Evolutionary conservation across 177 flowering plant genomes (phyloP).

Genomic region (Vitis hybrid): DNA sequence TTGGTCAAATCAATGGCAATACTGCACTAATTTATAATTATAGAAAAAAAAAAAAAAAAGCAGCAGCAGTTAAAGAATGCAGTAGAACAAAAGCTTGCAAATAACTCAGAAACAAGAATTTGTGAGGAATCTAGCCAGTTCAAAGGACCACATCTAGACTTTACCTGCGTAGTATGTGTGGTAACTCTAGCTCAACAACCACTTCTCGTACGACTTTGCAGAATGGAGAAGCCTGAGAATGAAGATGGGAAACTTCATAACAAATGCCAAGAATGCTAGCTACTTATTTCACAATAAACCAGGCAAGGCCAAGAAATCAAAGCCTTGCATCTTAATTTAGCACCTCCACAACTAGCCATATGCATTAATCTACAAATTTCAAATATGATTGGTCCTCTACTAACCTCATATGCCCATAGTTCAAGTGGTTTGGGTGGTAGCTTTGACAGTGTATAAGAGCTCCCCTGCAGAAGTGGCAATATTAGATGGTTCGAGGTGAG

Average conservation of each 20-base stretch:
- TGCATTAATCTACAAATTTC: not conserved
- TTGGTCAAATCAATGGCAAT: too few relatives aligned
- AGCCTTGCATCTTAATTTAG: not conserved
- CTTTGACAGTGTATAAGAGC: slow-evolving; percentile 65
- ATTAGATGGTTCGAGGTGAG: not conserved
- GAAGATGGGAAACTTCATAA: not conserved
- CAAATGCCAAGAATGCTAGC: not conserved
- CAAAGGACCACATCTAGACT: not conserved
- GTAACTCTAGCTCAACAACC: slow-evolving; percentile 89
- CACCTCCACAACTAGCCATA: not conserved
- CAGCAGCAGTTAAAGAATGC: not conserved
- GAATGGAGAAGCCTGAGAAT: slow-evolving; percentile 84
- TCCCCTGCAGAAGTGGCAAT: slow-evolving; percentile 55
- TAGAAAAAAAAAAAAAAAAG: too few relatives aligned
- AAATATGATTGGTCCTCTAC: slow-evolving; percentile 7
- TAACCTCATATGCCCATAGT: slow-evolving; percentile 96
- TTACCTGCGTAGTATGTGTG: slow-evolving; percentile 79
- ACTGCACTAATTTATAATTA: too few relatives aligned
- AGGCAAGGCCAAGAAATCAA: not conserved
- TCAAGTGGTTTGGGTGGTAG: slow-evolving; percentile 85
- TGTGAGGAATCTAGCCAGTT: not conserved
- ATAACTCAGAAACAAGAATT: not conserved
- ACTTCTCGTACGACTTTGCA: slow-evolving; percentile 95
- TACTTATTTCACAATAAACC: not conserved
- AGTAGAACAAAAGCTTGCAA: not conserved